A percentile compares a stretch with the other conserved stretches of the same genome.
Conservation (phyloP, 257 asterid species). For the Solanum etuberosum region DNA sequence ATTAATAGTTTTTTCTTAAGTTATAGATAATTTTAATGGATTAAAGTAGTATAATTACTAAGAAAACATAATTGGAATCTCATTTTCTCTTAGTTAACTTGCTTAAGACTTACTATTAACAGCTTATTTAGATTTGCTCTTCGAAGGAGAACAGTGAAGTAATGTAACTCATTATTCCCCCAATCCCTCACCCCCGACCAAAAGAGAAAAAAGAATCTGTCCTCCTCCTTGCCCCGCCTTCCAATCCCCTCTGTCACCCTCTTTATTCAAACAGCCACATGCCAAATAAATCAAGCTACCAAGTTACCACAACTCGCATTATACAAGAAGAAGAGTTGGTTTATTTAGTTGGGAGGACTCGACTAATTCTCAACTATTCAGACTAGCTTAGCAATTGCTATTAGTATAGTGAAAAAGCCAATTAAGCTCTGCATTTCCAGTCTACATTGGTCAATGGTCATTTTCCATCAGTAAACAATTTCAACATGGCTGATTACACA, state of each 20-base stretch:
- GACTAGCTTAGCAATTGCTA: neutral
- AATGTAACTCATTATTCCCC: neutral
- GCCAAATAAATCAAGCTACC: neutral
- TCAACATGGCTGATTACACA: neutral
- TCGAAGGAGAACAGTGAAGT: neutral
- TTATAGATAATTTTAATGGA: neutral
- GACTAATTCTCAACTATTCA: neutral
- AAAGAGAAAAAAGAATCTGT: neutral
- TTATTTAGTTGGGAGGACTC: neutral
- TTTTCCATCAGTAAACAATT: neutral
- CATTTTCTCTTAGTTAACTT: neutral
- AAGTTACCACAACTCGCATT: neutral
- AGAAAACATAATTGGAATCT: neutral
- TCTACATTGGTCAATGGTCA: neutral
- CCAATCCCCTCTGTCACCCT: neutral
- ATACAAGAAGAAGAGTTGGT: neutral
- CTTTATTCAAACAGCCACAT: neutral
- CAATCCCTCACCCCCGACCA: neutral
- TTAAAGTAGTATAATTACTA: neutral
- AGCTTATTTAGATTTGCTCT: neutral
- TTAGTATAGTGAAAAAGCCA: neutral
- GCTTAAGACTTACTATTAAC: neutral
- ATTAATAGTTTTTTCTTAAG: neutral
- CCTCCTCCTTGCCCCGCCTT: neutral
- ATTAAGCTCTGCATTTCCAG: neutral